Evolutionary conservation across 805 yeast species (phyloP).

Genomic region (Alloascoidea africana): DNA sequence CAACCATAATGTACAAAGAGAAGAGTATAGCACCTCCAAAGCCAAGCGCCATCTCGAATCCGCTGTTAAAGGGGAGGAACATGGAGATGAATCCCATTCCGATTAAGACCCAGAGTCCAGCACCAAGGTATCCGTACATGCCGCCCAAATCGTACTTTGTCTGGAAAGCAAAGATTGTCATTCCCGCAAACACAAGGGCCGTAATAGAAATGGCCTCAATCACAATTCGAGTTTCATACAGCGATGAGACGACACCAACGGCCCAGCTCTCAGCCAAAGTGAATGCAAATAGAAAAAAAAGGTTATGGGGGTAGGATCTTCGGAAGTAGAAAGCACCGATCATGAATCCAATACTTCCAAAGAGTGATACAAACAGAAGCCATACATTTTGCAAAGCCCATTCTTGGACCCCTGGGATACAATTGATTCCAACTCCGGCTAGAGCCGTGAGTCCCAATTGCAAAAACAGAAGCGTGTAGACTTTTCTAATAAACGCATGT

Average conservation of each 20-base stretch:
- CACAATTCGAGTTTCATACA: conserved; percentile 47
- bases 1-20: conserved; percentile 57
- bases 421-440: conserved; percentile 35
- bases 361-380: conserved; percentile 37
- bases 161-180: conserved; percentile 64
- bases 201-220: conserved; percentile 63
- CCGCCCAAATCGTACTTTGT: conserved; percentile 59
- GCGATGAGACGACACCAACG: conserved; percentile 50
- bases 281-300: conserved; percentile 44
- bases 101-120: conserved; percentile 50
- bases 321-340: conserved; percentile 50
- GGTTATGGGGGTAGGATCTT: conserved; percentile 52
- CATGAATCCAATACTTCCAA: conserved; percentile 50
- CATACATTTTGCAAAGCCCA: conserved; percentile 49
- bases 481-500: conserved; percentile 64
- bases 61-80: conserved; percentile 45
- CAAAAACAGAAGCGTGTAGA: conserved; percentile 50
- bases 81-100: conserved; percentile 58
- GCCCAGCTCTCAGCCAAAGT: conserved; percentile 64
- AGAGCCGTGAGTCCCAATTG: conserved; percentile 52
- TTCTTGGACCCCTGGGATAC: conserved; percentile 25
- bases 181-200: conserved; percentile 54
- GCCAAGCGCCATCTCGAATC: conserved; percentile 52
- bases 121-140: conserved; percentile 43
- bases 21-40: conserved; percentile 64